Evolutionary conservation across 2,329 filamentous ascomycete genomes (phyloP).

Genomic region (Xylaria sp.): DNA sequence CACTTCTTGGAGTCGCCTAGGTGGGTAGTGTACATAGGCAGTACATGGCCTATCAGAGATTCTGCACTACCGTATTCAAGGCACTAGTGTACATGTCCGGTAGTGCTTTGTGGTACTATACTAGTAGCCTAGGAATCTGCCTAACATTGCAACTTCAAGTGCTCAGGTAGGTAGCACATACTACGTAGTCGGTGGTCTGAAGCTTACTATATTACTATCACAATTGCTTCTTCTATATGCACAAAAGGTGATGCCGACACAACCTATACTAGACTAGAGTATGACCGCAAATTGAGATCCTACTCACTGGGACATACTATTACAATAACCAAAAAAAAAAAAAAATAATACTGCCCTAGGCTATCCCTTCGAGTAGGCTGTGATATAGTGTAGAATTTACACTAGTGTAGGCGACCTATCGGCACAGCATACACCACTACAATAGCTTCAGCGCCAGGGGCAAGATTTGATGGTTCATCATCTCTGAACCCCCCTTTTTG

Average conservation of each 20-base stretch:
- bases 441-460: slow-evolving; percentile 34
- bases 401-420: background rate
- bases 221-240: background rate
- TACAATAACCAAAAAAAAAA: background rate
- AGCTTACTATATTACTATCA: slow-evolving; percentile 4
- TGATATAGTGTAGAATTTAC: background rate
- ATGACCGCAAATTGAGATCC: background rate
- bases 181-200: background rate
- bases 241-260: background rate
- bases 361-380: background rate
- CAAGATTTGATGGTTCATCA: slow-evolving; percentile 14
- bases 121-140: background rate
- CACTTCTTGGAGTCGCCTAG: background rate
- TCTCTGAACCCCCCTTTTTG: slow-evolving; percentile 32
- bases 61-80: background rate
- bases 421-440: background rate
- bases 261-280: background rate
- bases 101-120: background rate
- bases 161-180: background rate
- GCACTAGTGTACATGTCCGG: background rate
- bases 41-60: background rate
- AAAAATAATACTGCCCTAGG: background rate
- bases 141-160: slow-evolving; percentile 12
- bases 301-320: background rate
- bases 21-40: background rate